Evolutionary conservation across 805 yeast species (phyloP), one percentile per base, ranked within the genome.

Genomic region (Starmerella powellii): DNA sequence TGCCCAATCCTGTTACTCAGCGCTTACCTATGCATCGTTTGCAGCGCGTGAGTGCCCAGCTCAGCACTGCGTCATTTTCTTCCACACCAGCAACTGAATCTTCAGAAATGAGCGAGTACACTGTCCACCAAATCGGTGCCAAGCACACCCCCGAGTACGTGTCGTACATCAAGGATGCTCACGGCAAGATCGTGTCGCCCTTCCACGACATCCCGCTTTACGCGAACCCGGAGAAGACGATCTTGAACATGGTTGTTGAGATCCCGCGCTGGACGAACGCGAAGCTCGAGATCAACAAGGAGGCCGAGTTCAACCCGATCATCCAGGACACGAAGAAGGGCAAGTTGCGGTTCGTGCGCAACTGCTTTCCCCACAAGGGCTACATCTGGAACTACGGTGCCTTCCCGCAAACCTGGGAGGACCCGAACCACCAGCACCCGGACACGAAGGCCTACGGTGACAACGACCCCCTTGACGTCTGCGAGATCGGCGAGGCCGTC

Each of bases 201-300:
- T 86, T 88, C 84, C 98, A 91, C 62, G 93, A 81, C 61, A 76
- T 82, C 52, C 91, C 93, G 50, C 73, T 91, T 63, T 87, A 79
- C 59, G 96, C 97, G 57, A 91, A 88, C 67, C 83, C 85, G 63
- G 87, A 83, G 61, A 81, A 83, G 70, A 78, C 87, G 58, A 74
- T 87, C 56, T 71, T 81, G 54, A 82, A 81, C 73, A 80, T 84
- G 82, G 72, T 91, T 56, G 96, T 91, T 50, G 98, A 91, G 68
- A 86, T 91, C 53, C 98, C 98, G 62, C 81, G 97, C 66, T 88
- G 96, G 96, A 74, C 94, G 60, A 91, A 91, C 63, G 97, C 96
- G 52, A 91, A 91, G 72, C 72, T 87, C 64, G 98, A 91, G 56
- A 86, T 87, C 65, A 75, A 81, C 63, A 87, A 86, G 69, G 94